These are phyloP conservation scores for Calocera viscosa DNA, from an alignment of 768 basidiomycete species.

Conservation along the genomic window DNA sequence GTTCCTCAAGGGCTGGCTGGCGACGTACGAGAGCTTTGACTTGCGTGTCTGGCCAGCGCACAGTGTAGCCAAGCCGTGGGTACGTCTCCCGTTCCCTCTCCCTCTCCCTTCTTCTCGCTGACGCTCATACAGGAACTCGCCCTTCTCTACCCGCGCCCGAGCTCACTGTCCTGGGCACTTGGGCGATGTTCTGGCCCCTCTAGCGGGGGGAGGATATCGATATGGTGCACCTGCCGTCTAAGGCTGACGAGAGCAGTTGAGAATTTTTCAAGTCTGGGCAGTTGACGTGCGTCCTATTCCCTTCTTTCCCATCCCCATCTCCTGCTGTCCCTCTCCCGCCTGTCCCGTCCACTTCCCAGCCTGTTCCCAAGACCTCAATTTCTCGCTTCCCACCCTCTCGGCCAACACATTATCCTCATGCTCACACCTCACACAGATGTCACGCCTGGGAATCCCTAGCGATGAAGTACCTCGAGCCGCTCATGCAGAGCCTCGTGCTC, in stretches of 20 bases:
- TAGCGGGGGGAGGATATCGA: conserved; percentile 1
- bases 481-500: not conserved
- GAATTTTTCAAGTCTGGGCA: conserved; percentile 1
- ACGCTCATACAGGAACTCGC: not conserved
- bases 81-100: no score
- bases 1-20: conserved; percentile 28
- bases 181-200: not conserved
- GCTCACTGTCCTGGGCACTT: not conserved
- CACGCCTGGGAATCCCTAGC: conserved; percentile 1
- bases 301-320: not conserved
- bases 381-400: no score
- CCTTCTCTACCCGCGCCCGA: not conserved
- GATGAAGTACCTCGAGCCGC: not conserved
- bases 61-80: conserved; percentile 26
- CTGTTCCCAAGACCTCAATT: no score
- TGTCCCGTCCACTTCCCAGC: no score
- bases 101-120: not conserved
- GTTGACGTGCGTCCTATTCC: not conserved
- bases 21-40: no score
- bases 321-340: no score
- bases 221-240: not conserved
- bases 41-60: conserved; percentile 24
- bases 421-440: not conserved
- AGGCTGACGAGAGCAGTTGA: not conserved
- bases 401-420: no score